Evolutionary conservation across 768 basidiomycete genomes (phyloP), one percentile per base, ranked within the genome.

Genomic region (Tephrocybe sp.): DNA sequence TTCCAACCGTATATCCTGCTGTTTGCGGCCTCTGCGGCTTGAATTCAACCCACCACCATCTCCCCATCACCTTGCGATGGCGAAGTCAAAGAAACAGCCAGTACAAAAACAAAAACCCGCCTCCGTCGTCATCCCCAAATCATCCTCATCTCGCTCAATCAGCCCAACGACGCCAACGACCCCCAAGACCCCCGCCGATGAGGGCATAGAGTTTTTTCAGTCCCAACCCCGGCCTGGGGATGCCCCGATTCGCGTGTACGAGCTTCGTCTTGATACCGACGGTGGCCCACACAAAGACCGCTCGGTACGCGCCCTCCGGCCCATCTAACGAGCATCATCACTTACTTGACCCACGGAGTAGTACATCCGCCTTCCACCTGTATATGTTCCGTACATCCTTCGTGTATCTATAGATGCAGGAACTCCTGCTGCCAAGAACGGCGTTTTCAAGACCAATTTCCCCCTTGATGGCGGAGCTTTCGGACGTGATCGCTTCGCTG

Each of bases 291-390:
- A 77, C 63, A 87, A 90, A 67, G 84, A 88, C 57, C 81, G 85
- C 70, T 83, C 88, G 57, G 95, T 92, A 57, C 61, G 87, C 75
- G 25, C 10, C 25, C 30, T 18, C 3, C 13, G 2, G 12, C 12
- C 10, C 24, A 21, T 30, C 24, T 25, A 13, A 42, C 24, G 24
- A 30, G 47, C 30, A 34, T 45, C n/a, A 30, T 22, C 19, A 6
- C 19, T 41, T 29, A 34, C n/a, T 7, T 38, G 36, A 50, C 30
- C 37, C 29, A 31, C 13, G 16, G 8, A 54, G 23, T 52, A 97
- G 97, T 97, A 98, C 67, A 88, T 95, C 58, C 93, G 97, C 33
- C 83, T 99, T 15, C 97, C 97, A 8, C 93, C 97, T 10, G 91
- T 94, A 19, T 78, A 84, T 62, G 72, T 72, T 15, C 94, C 94